Conservation (phyloP, 164 flowering plant species). For the Brasenia schreberi region DNA sequence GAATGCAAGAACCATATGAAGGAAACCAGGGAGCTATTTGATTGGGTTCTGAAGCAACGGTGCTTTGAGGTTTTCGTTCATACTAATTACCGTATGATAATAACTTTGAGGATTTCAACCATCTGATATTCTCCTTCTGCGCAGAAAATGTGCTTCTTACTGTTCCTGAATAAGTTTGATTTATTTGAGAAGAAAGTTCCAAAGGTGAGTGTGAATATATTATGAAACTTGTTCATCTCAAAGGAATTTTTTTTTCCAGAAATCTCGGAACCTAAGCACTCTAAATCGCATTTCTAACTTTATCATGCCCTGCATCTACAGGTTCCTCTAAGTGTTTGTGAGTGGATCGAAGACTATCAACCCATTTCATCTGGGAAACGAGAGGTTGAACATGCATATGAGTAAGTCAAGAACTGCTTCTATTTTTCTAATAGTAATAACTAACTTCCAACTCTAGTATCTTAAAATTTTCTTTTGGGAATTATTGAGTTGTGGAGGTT, state of each 20-base stretch:
- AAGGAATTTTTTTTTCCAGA: too few species aligned
- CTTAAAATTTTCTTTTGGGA: too few species aligned
- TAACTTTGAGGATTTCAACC: neutral
- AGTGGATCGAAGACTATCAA: slow-evolving; percentile 97
- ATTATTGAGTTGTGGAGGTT: too few species aligned
- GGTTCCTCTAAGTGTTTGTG: slow-evolving; percentile 90
- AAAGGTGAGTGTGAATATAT: slow-evolving; percentile 36
- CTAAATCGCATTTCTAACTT: too few species aligned
- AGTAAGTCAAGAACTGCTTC: slow-evolving; percentile 36
- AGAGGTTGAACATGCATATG: slow-evolving; percentile 94
- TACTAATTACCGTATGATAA: slow-evolving; percentile 1
- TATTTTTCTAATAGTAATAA: too few species aligned
- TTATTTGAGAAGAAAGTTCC: slow-evolving; percentile 88
- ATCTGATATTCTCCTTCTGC: slow-evolving; percentile 4
- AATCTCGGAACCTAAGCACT: too few species aligned
- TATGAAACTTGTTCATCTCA: too few species aligned
- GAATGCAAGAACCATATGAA: slow-evolving; percentile 81
- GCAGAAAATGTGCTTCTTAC: slow-evolving; percentile 98
- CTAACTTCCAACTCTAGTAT: too few species aligned
- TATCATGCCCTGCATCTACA: slow-evolving; percentile 6
- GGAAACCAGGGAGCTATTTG: slow-evolving; percentile 91
- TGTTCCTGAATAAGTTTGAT: slow-evolving; percentile 95
- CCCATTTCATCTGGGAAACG: slow-evolving; percentile 83
- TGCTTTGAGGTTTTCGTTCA: slow-evolving; percentile 71
- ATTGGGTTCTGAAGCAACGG: slow-evolving; percentile 94